Base-by-base conservation (phyloP, 176 grass and related monocot species). In the Zizania latifolia region DNA sequence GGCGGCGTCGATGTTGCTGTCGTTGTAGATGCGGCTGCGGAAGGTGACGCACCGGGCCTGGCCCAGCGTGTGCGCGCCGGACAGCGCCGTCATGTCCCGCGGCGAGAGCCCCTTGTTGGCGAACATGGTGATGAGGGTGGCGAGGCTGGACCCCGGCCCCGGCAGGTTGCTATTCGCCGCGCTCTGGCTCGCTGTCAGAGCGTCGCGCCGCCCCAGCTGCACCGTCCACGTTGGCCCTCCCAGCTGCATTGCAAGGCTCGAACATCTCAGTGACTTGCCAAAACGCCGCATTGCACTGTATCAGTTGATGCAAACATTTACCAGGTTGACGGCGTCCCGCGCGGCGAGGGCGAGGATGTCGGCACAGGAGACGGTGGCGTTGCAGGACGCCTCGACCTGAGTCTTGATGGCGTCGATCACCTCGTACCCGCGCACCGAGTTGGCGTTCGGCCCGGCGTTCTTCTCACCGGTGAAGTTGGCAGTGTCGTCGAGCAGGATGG, bases 311-410 rank as follows among this genome's bases (percentile, higher is more conserved):
- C 32, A 10, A 27, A 16, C 39, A 19, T 14, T 56, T 40, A 97
- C 93, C 79, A 93, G 87, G 76, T 65, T 66, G 30, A 93, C 88
- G 26, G 82, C 75, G 68, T 97, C 93, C 0, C 88, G 87, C 0
- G 90, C 82, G 30, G 90, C 79, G 23, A 97, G 87, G 35, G 93
- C 90, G 63, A 97, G 80, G 77, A 97, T 90, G 85, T 97, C 93
- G 17, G 90, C 87, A 78, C 93, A 97, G 17, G 93, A 97, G 36
- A 97, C 87, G 26, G 84, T 90, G 74, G 43, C 70, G n/a, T 33
- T 65, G 81, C 93, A 97, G 31, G 84, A 68, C 2, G 40, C 75
- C 79, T 97, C 89, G 0, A 97, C 93, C 65, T 76, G 81, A 16
- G 68, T 24, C 86, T 97, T 97, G 81, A 97, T 90, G 74, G 78